Percentiles rank a stretch among this genome's conserved stretches.
phyloP scores from a whole-genome alignment of 306 rosid species.

The Ceratonia siliqua region DNA sequence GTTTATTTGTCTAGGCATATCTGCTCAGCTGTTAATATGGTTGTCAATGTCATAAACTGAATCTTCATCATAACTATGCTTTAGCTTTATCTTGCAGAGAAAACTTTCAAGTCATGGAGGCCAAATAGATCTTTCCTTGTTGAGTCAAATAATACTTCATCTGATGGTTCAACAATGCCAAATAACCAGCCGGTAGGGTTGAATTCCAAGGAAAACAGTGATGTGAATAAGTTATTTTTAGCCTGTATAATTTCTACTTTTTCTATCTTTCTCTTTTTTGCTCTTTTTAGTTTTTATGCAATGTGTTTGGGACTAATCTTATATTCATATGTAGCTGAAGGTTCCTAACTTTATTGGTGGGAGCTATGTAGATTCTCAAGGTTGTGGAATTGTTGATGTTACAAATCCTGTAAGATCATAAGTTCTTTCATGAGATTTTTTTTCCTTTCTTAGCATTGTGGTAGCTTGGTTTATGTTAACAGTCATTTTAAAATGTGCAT shows the following conservation, averaged over 20 bases:
- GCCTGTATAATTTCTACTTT: not conserved
- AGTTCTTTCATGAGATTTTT: constrained; percentile 8
- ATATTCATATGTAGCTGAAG: constrained; percentile 54
- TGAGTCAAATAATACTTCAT: constrained; percentile 37
- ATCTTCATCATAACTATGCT: constrained; percentile 16
- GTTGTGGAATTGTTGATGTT: constrained; percentile 53
- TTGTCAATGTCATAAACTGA: not conserved
- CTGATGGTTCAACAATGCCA: constrained; percentile 38
- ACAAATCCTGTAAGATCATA: constrained; percentile 63
- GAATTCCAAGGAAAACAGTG: constrained; percentile 21
- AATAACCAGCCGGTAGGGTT: constrained; percentile 57
- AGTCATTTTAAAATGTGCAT: constrained; percentile 34
- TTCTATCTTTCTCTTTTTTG: constrained; percentile 7
- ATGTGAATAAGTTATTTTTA: constrained; percentile 1
- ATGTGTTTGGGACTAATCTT: constrained; percentile 34
- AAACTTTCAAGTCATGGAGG: constrained; percentile 64
- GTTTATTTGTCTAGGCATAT: not conserved
- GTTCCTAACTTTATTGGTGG: constrained; percentile 79
- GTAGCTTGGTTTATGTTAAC: not conserved
- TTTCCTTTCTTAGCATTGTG: constrained; percentile 17
- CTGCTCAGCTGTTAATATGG: not conserved
- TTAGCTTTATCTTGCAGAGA: constrained; percentile 49
- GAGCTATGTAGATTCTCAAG: constrained; percentile 53
- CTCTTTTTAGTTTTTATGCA: constrained; percentile 12
- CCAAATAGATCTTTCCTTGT: constrained; percentile 45